Evolutionary conservation across 2,329 filamentous ascomycete species (phyloP), one percentile per base, ranked within the genome.

Genomic region (Penicillium sp.): DNA sequence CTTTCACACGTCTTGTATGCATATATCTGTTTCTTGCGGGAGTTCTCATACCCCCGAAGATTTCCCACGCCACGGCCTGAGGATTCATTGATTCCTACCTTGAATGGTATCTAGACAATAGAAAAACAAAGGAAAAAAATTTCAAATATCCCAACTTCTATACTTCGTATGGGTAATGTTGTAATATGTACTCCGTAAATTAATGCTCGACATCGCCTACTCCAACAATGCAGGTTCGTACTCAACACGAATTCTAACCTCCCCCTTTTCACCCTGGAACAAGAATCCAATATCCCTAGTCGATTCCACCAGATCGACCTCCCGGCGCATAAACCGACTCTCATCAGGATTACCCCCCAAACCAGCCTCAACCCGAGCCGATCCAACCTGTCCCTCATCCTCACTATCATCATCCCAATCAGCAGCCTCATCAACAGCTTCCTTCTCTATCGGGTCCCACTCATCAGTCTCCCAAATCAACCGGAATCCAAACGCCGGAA

Each of bases 401-500:
- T 72, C 66, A 27, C 71, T 73, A 31, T 77, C 75, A 40, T 78
- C 74, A 2, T 74, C 76, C 5, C 78, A 78, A 42, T 78, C 79
- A 50, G 76, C 75, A 16, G 69, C 73, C 41, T 84, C 84, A 29
- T 81, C 80, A 4, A 83, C 80, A 57, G 85, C 81, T 61, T 85
- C 83, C 56, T 83, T 81, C 8, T 82, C 82, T 0, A 91, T 86
- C 0, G 90, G 90, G 71, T 96, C 91, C 85, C 88, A 90, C 72
- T 97, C 92, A 18, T 90, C 90, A 8, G 92, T 96, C 75, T 96
- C 91, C 88, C 90, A 96, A 0, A 94, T 76, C 45, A 97, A 72
- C 39, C 79, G 81, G 56, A 93, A 75, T 40, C 75, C 75, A 58
- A 90, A 78, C 0, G 91, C 88, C 44, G 80, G 74, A 10, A 89